Evolutionary conservation across 352 stramenopile genomes (phyloP), one percentile per base, ranked within the genome.

Genomic region (Phytopythium vexans): DNA sequence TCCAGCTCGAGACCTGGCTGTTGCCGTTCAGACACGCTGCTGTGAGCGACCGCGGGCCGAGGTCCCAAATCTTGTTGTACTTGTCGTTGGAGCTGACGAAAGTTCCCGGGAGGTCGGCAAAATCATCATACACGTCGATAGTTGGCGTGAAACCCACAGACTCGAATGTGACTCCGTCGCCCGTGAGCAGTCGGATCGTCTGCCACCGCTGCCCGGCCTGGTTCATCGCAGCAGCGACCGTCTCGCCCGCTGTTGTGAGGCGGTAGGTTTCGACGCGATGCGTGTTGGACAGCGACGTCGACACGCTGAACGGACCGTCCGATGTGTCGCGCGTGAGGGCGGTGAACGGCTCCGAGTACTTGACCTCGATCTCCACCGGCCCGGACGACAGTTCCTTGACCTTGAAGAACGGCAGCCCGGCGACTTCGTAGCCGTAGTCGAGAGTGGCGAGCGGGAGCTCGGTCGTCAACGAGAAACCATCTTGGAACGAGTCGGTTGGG

Each of bases 371-470:
- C 16, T 70, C 56, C 27, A 70, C 62, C 8, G 53, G 58, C 2
- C 54, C 63, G 12, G 59, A 54, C 12, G 51, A 64, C 51, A 71
- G 46, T 10, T 43, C 46, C 15, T 49, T 62, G 15, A 62, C 64
- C 10, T 60, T 43, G 33, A 72, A 72, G 48, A 65, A 71, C 14
- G 54, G 63, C 14, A 71, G 38, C 3, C 63, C 63, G 8, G 63
- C 63, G n/a, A 71, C 58, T 43, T 71, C 54, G 34, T 68, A 71
- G 51, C 58, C 44, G 42, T 68, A 65, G 54, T 71, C 63, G 15
- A 71, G 54, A 6, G 63, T 71, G 37, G 52, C 58, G 16, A 71
- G 35, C 1, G 58, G 54, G 21, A 64, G 37, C 16, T 55, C 51
- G 0, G 40, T 4, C 21, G 58, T 59, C 8, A 71, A 54, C n/a